These are phyloP conservation scores for Xylaria sp. DNA, from an alignment of 2,329 filamentous ascomycete genomes.

Conservation along the genomic window DNA sequence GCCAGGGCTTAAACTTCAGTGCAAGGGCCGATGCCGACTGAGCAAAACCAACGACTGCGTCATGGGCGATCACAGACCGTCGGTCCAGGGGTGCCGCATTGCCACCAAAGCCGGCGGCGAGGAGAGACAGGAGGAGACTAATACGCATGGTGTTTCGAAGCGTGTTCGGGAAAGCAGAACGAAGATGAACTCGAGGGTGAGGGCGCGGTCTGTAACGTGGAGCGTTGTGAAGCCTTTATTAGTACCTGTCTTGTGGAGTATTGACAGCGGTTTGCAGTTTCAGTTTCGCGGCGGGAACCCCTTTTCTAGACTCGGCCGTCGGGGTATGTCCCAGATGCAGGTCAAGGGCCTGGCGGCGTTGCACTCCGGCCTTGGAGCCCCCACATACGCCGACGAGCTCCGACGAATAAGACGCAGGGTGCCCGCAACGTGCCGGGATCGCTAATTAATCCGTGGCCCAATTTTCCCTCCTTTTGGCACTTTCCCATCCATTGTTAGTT, in stretches of 20 bases:
- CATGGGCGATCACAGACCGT: slow-evolving; percentile 38
- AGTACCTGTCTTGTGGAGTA: slow-evolving; percentile 1
- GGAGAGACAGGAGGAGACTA: slow-evolving; percentile 14
- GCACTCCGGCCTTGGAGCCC: background rate
- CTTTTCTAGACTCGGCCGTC: slow-evolving; percentile 6
- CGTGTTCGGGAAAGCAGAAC: background rate
- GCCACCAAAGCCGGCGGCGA: slow-evolving; percentile 20
- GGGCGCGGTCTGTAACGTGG: background rate
- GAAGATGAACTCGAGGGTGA: background rate
- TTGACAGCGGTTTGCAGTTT: background rate
- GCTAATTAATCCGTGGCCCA: too few relatives aligned
- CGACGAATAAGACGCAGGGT: too few relatives aligned
- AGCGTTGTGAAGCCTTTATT: slow-evolving; percentile 3
- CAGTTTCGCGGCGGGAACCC: background rate
- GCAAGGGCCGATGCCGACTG: slow-evolving; percentile 56
- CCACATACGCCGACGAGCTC: too few relatives aligned
- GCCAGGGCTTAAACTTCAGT: slow-evolving; percentile 57
- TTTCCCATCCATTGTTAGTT: too few relatives aligned
- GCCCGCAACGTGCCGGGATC: too few relatives aligned
- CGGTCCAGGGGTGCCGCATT: slow-evolving; percentile 27
- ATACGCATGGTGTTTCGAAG: slow-evolving; percentile 26
- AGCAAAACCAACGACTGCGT: slow-evolving; percentile 56
- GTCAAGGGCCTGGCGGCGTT: background rate
- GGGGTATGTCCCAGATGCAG: slow-evolving; percentile 1
- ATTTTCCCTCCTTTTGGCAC: too few relatives aligned